phyloP scores from a whole-genome alignment of 805 yeast species.

The Candida awuae region DNA sequence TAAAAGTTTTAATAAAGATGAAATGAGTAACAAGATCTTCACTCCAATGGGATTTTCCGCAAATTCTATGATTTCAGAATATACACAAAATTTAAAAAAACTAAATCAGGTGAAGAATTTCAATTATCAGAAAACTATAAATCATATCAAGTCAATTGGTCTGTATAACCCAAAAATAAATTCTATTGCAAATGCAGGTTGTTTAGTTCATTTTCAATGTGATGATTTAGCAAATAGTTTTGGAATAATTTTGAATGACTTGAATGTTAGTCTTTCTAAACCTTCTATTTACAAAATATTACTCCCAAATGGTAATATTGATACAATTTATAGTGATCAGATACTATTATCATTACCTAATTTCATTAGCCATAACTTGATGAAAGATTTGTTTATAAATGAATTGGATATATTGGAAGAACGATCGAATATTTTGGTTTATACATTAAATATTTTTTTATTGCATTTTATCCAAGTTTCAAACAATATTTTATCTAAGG shows the following conservation, averaged over 20 bases:
- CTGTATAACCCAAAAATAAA: not conserved
- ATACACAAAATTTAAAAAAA: not conserved
- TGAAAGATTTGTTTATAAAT: slow-evolving; percentile 1
- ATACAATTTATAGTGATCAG: slow-evolving; percentile 38
- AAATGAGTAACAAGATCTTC: not conserved
- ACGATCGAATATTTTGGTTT: slow-evolving; percentile 1
- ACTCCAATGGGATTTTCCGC: slow-evolving; percentile 7
- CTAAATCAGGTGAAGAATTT: not conserved
- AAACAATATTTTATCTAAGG: slow-evolving; percentile 3
- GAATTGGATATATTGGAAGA: not conserved
- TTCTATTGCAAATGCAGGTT: slow-evolving; percentile 10
- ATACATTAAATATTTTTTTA: slow-evolving; percentile 11
- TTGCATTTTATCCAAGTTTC: slow-evolving; percentile 2
- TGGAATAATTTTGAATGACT: slow-evolving; percentile 14
- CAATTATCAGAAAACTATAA: not conserved
- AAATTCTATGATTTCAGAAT: not conserved
- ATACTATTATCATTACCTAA: slow-evolving; percentile 29
- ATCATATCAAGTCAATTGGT: slow-evolving; percentile 2
- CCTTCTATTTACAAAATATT: slow-evolving; percentile 8
- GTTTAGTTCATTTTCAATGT: slow-evolving; percentile 12
- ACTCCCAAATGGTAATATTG: slow-evolving; percentile 39
- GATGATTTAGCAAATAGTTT: slow-evolving; percentile 2
- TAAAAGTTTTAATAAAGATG: too few relatives aligned
- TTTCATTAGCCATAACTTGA: slow-evolving; percentile 7
- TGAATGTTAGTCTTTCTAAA: slow-evolving; percentile 6